Conservation (phyloP, 1,139 yeast species). For the Wickerhamomyces sp. region DNA sequence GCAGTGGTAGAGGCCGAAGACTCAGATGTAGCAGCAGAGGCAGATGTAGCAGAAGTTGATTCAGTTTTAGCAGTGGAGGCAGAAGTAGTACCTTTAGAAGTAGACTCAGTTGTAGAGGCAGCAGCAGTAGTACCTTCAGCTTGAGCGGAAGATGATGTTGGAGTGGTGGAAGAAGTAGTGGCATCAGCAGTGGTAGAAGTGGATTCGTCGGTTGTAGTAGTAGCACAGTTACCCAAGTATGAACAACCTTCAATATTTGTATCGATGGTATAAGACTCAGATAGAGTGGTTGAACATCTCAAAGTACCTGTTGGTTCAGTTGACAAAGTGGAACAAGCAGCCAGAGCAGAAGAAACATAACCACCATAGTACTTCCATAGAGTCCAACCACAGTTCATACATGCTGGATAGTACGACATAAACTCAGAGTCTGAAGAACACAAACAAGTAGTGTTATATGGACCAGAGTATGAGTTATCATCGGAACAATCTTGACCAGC, state of each 20-base stretch:
- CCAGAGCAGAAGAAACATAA: slow-evolving; percentile 22
- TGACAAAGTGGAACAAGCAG: slow-evolving; percentile 19
- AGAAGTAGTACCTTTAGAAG: neutral
- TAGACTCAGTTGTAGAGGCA: neutral
- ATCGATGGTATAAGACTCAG: slow-evolving; percentile 17
- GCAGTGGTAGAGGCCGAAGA: slow-evolving; percentile 6
- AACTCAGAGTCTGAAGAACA: slow-evolving; percentile 21
- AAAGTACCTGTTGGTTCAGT: slow-evolving; percentile 25
- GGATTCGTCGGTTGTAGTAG: slow-evolving; percentile 3
- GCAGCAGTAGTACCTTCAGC: slow-evolving; percentile 1
- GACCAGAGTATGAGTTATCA: slow-evolving; percentile 12
- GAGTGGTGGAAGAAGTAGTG: slow-evolving; percentile 10
- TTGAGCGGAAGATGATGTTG: slow-evolving; percentile 17
- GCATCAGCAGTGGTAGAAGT: slow-evolving; percentile 6
- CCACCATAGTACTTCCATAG: slow-evolving; percentile 26
- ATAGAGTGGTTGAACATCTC: slow-evolving; percentile 20
- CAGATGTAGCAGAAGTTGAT: neutral
- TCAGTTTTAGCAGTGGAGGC: slow-evolving; percentile 9
- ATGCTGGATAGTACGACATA: slow-evolving; percentile 17
- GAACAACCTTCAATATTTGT: slow-evolving; percentile 14
- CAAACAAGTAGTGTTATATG: slow-evolving; percentile 21
- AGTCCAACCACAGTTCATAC: slow-evolving; percentile 30
- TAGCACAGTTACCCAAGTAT: slow-evolving; percentile 13
- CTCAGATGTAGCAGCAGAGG: neutral
- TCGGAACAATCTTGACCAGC: slow-evolving; percentile 4